phyloP scores from a whole-genome alignment of 306 rosid species.

The Quercus alba region DNA sequence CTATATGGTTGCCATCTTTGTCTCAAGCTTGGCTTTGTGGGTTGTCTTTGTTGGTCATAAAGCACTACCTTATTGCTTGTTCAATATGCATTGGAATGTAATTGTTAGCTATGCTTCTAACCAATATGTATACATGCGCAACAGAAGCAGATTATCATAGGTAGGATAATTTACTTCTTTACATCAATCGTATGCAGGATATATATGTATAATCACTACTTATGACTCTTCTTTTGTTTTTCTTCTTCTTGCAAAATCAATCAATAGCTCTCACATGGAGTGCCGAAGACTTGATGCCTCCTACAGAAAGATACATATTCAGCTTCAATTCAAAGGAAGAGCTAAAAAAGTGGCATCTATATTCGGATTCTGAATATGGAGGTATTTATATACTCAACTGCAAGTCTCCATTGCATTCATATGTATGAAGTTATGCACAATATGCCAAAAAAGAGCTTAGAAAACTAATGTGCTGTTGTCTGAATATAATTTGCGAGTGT shows the following conservation, averaged over 20 bases:
- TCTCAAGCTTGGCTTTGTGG: not conserved
- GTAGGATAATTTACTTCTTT: not conserved
- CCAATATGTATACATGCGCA: not conserved
- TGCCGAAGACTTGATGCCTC: constrained; percentile 87
- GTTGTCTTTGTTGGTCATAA: not conserved
- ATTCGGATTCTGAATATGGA: constrained; percentile 92
- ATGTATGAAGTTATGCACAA: not conserved
- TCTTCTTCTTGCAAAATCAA: constrained; percentile 14
- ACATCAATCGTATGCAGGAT: not conserved
- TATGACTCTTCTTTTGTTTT: not conserved
- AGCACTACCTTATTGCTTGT: not conserved
- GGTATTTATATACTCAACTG: constrained; percentile 31
- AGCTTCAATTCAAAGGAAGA: constrained; percentile 79
- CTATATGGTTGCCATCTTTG: not conserved
- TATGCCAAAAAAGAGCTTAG: not conserved
- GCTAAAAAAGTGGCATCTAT: constrained; percentile 82
- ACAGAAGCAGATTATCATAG: not conserved
- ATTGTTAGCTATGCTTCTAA: not conserved
- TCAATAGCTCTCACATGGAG: constrained; percentile 58
- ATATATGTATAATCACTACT: not conserved
- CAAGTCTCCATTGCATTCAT: not conserved
- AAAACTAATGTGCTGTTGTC: not conserved
- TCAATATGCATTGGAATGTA: not conserved
- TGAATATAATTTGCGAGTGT: not conserved
- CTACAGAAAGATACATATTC: constrained; percentile 73